phyloP scores from a whole-genome alignment of 805 yeast genomes.

The Kockiozyma suomiensis region DNA sequence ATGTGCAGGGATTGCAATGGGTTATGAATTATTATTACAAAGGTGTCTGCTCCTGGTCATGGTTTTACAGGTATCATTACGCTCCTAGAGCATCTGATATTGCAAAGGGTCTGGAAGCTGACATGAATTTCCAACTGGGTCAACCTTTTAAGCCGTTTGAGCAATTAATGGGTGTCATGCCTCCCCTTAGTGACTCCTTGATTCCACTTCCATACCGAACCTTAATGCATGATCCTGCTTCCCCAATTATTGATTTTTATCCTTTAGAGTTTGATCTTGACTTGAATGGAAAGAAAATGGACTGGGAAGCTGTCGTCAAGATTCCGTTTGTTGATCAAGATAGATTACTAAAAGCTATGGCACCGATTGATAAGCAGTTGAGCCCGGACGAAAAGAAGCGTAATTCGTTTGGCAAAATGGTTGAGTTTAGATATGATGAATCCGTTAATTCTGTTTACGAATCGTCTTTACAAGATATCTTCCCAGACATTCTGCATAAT shows the following conservation, averaged over 20 bases:
- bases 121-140: slow-evolving; percentile 67
- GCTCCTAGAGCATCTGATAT: slow-evolving; percentile 90
- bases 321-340: slow-evolving; percentile 87
- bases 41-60: slow-evolving; percentile 94
- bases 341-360: slow-evolving; percentile 71
- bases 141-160: slow-evolving; percentile 89
- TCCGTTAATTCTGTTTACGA: slow-evolving; percentile 67
- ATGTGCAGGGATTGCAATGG: slow-evolving; percentile 96
- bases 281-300: slow-evolving; percentile 90
- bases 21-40: slow-evolving; percentile 86
- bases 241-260: slow-evolving; percentile 88
- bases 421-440: slow-evolving; percentile 73
- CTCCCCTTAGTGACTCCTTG: slow-evolving; percentile 81
- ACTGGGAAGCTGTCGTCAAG: slow-evolving; percentile 97
- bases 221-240: slow-evolving; percentile 79
- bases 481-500: slow-evolving; percentile 76
- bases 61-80: slow-evolving; percentile 90
- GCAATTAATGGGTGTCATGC: slow-evolving; percentile 96
- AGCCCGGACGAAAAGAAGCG: slow-evolving; percentile 71
- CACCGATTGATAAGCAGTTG: slow-evolving; percentile 62
- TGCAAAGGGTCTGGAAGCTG: slow-evolving; percentile 59
- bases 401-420: slow-evolving; percentile 72
- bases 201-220: slow-evolving; percentile 76
- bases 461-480: slow-evolving; percentile 76
- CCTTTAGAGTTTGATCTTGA: slow-evolving; percentile 87